Evolutionary conservation across 106 monocot species (phyloP), one percentile per base, ranked within the genome.

Genomic region (Posidonia australis): DNA sequence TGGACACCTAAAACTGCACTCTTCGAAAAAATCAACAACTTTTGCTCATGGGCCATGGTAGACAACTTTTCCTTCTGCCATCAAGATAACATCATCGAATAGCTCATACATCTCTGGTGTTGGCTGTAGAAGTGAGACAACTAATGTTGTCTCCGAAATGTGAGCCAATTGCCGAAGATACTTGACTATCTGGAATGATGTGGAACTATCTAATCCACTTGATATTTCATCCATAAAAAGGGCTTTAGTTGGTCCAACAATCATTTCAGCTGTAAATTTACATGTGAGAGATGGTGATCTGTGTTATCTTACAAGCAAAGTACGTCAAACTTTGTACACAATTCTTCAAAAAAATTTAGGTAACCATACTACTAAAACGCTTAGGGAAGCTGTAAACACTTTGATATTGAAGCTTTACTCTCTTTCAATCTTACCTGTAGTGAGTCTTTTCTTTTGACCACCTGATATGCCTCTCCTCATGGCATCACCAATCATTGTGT

Each of bases 181-280:
- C 31, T 78, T 72, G 21, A 89, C 75, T 20, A 89, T 86, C 27
- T 94, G 93, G 45, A 73, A 86, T 57, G 93, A 86, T 1, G 93
- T 86, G 18, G 86, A 78, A 69, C 86, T 94, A 47, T 94, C 89
- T 66, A 94, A 66, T 13, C 89, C 93, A 22, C 78, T 89, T 78
- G 93, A 94, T 80, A 89, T 94, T 82, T 89, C 93, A 82, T 94
- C 93, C 93, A 94, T 86, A 42, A 89, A 86, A 54, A 93, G 70
- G 29, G 77, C 88, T 76, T 79, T 93, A 65, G 79, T 72, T 57
- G 93, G 89, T 44, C 93, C 93, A 23, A 94, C 84, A 47, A 94
- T 79, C 79, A 94, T 89, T 74, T 94, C 93, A 12, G 83, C 93
- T 94, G 60, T 63, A 63, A 26, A 63, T 44, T 22, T 24, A 45